Conservation (phyloP, 225 moss, liverwort and hornwort genomes). For the Bryum argenteum region DNA sequence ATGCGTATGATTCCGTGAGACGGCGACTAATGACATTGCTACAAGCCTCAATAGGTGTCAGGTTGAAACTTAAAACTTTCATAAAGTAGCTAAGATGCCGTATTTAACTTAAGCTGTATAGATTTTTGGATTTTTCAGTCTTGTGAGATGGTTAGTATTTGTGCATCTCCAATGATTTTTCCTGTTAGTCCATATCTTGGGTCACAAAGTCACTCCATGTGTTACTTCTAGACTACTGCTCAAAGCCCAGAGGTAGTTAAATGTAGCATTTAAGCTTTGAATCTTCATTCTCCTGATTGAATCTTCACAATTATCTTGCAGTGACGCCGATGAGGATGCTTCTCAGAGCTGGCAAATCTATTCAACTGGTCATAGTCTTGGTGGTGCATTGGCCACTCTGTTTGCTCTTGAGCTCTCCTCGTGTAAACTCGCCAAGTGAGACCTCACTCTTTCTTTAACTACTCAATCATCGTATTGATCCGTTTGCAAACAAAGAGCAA, state of each 20-base stretch:
- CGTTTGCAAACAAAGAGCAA: too few species aligned
- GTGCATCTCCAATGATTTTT: too few species aligned
- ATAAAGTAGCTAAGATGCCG: too few species aligned
- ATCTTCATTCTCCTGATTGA: conserved; percentile 6
- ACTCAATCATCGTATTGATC: too few species aligned
- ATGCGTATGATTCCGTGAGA: conserved; percentile 90
- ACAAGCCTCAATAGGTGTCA: conserved; percentile 49
- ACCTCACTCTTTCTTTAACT: conserved; percentile 10
- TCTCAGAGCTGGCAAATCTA: conserved; percentile 69
- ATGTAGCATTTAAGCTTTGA: not conserved
- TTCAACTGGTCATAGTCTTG: conserved; percentile 88
- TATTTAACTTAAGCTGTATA: too few species aligned
- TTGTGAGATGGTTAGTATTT: too few species aligned
- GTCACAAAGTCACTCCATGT: too few species aligned
- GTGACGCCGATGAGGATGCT: conserved; percentile 31
- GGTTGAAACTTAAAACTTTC: conserved; percentile 38
- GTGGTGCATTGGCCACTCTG: conserved; percentile 86
- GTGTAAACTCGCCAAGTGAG: conserved; percentile 81
- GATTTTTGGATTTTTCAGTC: too few species aligned
- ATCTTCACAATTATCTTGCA: conserved; percentile 24
- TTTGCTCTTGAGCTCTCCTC: conserved; percentile 82
- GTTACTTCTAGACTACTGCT: too few species aligned
- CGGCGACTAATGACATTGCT: conserved; percentile 65
- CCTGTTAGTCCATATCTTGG: too few species aligned
- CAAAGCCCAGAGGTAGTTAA: too few species aligned